Evolutionary conservation across 768 basidiomycete species (phyloP).

Genomic region (Termitomyces bulborhizus): DNA sequence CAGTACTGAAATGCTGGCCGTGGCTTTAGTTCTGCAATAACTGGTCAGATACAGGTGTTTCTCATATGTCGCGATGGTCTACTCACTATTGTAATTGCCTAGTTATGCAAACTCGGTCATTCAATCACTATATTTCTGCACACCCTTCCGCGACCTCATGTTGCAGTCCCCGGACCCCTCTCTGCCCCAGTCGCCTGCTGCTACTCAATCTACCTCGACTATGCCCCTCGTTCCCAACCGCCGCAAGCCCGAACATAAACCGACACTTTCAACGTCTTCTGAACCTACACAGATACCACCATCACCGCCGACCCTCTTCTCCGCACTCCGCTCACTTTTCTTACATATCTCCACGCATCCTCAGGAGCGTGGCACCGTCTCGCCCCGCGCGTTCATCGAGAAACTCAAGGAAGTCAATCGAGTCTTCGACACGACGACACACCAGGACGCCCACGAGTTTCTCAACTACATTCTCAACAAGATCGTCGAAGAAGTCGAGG

Average conservation of each 20-base stretch:
- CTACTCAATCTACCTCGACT: conserved; percentile 21
- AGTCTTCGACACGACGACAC: conserved; percentile 83
- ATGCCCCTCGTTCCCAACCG: conserved; percentile 34
- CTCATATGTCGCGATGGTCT: conserved; percentile 2
- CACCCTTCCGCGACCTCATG: conserved; percentile 88
- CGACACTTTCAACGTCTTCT: conserved; percentile 22
- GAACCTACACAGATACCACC: conserved; percentile 42
- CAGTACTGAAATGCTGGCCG: conserved; percentile 5
- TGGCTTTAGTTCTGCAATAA: conserved; percentile 84
- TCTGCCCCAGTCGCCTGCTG: conserved; percentile 23
- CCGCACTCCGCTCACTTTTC: conserved; percentile 92
- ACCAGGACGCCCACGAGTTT: conserved; percentile 99
- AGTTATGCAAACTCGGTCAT: conserved; percentile 99
- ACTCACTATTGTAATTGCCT: conserved; percentile 20
- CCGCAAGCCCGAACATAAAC: conserved; percentile 54
- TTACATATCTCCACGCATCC: conserved; percentile 75
- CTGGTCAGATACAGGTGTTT: conserved; percentile 47
- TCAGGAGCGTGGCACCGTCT: conserved; percentile 74
- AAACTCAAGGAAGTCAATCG: conserved; percentile 93
- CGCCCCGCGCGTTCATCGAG: conserved; percentile 88
- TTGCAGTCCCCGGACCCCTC: conserved; percentile 59
- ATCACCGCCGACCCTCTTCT: conserved; percentile 73
- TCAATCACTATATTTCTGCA: conserved; percentile 93
- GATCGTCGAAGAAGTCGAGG: conserved; percentile 90
- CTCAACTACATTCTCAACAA: conserved; percentile 90